Evolutionary conservation across 78 protist species (phyloP), one percentile per base, ranked within the genome.

Genomic region (Planoprotostelium fungivorum): DNA sequence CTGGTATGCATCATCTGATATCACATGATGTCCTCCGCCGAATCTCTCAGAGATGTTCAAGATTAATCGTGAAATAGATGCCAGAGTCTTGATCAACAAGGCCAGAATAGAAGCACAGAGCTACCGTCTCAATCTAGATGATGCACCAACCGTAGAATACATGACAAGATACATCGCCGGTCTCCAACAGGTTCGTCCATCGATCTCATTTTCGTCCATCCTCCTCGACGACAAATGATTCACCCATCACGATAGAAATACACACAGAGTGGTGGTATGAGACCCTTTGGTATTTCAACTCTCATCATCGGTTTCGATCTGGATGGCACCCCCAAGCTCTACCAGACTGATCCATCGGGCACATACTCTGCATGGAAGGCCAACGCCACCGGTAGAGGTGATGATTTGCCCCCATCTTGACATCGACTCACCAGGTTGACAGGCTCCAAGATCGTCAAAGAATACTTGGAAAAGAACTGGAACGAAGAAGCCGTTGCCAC

Each of bases 251-350:
- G 35, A 38, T 63, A 99, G 98, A 92, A 93, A 34, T 99, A 98
- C 97, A 99, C 99, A 16, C 99, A 99, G 88, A 87, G 97, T 84
- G 99, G 98, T 83, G 99, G 99, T 28, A 97, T 96, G 85, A 96
- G 99, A 28, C 99, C 99, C 29, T 99, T 98, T 86, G 99, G 99
- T 36, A 95, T 99, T 37, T 94, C 99, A 28, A 94, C 98, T 1
- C 93, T 99, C 51, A 96, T 99, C 38, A 96, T 95, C 25, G 99
- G 99, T 37, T 97, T 97, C 73, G 98, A 98, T 89, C 83, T 89
- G 1, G 97, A 96, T 87, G 98, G 98, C 63, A 87, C 91, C n/a
- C 98, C 99, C 35, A 93, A 73, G 34, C 96, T 99, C 36, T 99
- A 88, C 90, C 96, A 97, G 91, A 99, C 99, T 0, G 99, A 98